Percentiles rank a stretch among this genome's conserved stretches.
Evolutionary conservation across 331 rosid species (phyloP).

Genomic region (Malus hybrid): DNA sequence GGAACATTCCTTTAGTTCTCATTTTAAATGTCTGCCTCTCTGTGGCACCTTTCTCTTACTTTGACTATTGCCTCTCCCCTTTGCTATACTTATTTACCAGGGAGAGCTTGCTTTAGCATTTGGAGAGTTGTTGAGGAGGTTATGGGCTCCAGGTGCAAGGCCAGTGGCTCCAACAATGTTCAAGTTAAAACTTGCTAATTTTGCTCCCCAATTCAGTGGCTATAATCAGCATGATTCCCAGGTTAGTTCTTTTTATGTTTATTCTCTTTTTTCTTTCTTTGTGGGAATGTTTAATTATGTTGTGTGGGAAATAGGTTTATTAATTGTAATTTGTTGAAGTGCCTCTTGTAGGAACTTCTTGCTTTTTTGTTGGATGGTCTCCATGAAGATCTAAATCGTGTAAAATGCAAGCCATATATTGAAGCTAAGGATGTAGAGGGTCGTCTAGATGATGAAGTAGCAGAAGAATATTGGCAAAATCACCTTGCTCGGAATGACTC

Average conservation of each 20-base stretch:
- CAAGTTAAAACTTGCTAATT: constrained; percentile 59
- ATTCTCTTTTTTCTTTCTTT: not conserved
- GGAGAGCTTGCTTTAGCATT: constrained; percentile 88
- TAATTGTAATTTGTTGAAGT: constrained; percentile 7
- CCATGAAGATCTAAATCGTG: constrained; percentile 90
- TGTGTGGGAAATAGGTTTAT: constrained; percentile 14
- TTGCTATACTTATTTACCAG: constrained; percentile 26
- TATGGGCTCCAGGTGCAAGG: constrained; percentile 68
- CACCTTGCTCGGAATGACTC: constrained; percentile 87
- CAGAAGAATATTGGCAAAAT: constrained; percentile 83
- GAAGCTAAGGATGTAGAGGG: constrained; percentile 77
- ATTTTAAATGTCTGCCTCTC: constrained; percentile 1
- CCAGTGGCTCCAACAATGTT: constrained; percentile 62
- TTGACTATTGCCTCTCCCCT: not conserved
- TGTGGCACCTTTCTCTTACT: not conserved
- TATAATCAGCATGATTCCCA: constrained; percentile 92
- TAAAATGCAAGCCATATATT: constrained; percentile 68
- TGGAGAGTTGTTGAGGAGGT: constrained; percentile 76
- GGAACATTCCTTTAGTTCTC: constrained; percentile 4
- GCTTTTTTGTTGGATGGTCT: constrained; percentile 90
- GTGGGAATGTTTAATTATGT: constrained; percentile 2
- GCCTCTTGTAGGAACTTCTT: constrained; percentile 68
- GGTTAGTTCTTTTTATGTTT: constrained; percentile 35
- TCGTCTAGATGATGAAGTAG: constrained; percentile 66
- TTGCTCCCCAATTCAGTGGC: constrained; percentile 84